phyloP scores from a whole-genome alignment of 768 basidiomycete species.

The Hortiboletus campestris region DNA sequence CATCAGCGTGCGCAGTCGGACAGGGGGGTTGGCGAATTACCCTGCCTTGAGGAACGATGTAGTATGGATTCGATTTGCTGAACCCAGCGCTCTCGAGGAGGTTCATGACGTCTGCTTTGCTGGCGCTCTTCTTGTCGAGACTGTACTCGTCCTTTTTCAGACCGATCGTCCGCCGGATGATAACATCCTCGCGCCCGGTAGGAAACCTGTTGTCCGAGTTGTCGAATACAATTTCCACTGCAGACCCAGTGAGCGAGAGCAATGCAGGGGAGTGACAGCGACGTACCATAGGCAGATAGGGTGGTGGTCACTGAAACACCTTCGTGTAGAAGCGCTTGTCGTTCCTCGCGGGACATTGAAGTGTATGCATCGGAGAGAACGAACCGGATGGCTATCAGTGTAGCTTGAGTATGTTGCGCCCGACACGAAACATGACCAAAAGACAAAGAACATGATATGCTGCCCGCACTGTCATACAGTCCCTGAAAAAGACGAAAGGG shows the following conservation, averaged over 20 bases:
- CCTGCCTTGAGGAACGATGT: constrained; percentile 97
- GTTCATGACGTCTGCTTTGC: constrained; percentile 97
- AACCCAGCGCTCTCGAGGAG: constrained; percentile 96
- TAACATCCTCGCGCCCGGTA: constrained; percentile 83
- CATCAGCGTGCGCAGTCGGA: constrained; percentile 9
- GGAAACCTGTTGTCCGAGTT: constrained; percentile 94
- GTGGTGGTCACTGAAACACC: constrained; percentile 87
- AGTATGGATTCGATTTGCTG: constrained; percentile 97
- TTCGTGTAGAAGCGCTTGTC: constrained; percentile 91
- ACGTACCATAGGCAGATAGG: constrained; percentile 82
- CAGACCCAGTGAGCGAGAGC: neutral
- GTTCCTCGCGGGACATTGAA: constrained; percentile 90
- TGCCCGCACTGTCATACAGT: neutral
- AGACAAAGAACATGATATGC: neutral
- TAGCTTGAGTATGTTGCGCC: constrained; percentile 1
- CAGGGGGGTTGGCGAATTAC: constrained; percentile 44
- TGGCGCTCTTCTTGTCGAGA: constrained; percentile 91
- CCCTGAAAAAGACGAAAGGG: neutral
- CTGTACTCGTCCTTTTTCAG: constrained; percentile 99
- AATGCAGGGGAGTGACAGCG: neutral
- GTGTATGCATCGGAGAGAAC: constrained; percentile 98
- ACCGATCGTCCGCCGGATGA: constrained; percentile 91
- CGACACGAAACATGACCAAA: neutral
- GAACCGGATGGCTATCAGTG: constrained; percentile 80
- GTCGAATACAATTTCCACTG: constrained; percentile 92